These are phyloP conservation scores for Sphagnum magellanicum DNA, from an alignment of 228 moss, liverwort and hornwort genomes.

Conservation along the genomic window DNA sequence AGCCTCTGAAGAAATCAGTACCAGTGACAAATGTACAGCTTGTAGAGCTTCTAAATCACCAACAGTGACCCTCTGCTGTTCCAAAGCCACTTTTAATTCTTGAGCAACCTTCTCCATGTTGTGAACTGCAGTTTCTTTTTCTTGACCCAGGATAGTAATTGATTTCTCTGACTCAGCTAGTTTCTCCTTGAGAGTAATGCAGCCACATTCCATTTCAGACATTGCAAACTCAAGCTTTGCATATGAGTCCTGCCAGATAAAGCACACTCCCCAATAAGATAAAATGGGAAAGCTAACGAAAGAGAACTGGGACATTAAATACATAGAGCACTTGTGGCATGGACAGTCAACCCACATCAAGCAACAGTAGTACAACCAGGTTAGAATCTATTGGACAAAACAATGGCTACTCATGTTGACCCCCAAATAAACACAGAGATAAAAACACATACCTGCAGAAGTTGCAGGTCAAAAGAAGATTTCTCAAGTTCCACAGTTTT, in stretches of 20 bases:
- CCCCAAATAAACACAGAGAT: conserved; percentile 23
- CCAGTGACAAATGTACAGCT: conserved; percentile 40
- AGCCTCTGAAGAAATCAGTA: conserved; percentile 3
- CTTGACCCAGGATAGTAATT: conserved; percentile 40
- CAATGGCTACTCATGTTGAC: conserved; percentile 14
- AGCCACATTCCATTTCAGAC: conserved; percentile 70
- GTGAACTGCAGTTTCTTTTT: conserved; percentile 28
- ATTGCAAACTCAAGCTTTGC: conserved; percentile 73
- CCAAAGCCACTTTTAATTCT: conserved; percentile 36
- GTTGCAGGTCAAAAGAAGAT: conserved; percentile 57
- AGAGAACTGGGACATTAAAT: too few relatives aligned
- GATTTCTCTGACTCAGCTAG: conserved; percentile 52
- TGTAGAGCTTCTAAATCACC: conserved; percentile 46
- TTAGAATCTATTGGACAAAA: neutral
- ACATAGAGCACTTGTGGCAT: too few relatives aligned
- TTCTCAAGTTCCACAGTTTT: conserved; percentile 81
- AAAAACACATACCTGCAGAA: conserved; percentile 37
- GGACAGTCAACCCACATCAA: neutral
- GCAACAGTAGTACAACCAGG: neutral
- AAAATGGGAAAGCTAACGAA: too few relatives aligned
- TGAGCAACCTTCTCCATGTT: conserved; percentile 23
- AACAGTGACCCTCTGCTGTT: conserved; percentile 26
- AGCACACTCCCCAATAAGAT: conserved; percentile 4
- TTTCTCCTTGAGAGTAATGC: conserved; percentile 38
- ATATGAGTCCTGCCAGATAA: conserved; percentile 51